Conservation (phyloP, 2,329 filamentous ascomycete genomes). For the Microsporum canis region DNA sequence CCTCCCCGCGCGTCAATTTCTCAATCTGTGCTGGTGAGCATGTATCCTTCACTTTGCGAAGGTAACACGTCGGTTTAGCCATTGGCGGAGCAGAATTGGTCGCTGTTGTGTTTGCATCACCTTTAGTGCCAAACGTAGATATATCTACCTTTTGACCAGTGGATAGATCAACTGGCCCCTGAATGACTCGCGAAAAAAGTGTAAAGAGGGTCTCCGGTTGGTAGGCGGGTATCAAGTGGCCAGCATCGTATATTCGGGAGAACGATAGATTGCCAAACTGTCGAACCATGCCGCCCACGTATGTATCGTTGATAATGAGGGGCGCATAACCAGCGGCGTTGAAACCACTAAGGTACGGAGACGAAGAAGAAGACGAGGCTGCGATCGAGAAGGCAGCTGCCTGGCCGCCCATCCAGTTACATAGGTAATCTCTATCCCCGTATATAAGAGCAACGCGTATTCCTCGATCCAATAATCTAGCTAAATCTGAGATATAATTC, state of each 20-base stretch:
- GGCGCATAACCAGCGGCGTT: conserved; percentile 39
- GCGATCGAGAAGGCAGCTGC: conserved; percentile 48
- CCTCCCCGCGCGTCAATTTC: conserved; percentile 40
- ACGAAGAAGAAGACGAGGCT: conserved; percentile 32
- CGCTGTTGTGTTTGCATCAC: conserved; percentile 47
- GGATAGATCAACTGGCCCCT: conserved; percentile 23
- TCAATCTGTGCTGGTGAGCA: conserved; percentile 14
- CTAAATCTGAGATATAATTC: conserved; percentile 21
- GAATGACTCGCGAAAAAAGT: conserved; percentile 28
- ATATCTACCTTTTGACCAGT: conserved; percentile 19
- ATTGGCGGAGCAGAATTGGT: conserved; percentile 42
- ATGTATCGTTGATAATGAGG: conserved; percentile 31
- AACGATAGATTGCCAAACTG: conserved; percentile 42
- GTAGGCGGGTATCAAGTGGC: conserved; percentile 31
- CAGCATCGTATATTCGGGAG: conserved; percentile 38
- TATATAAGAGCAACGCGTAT: conserved; percentile 43
- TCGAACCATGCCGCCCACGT: conserved; percentile 37
- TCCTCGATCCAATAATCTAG: conserved; percentile 39
- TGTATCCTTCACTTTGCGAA: conserved; percentile 21
- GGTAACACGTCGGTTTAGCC: conserved; percentile 48
- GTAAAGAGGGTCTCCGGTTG: conserved; percentile 30
- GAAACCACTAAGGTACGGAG: conserved; percentile 40
- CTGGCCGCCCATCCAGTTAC: conserved; percentile 49
- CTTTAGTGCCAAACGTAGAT: conserved; percentile 36
- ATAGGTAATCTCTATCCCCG: conserved; percentile 44